These are phyloP conservation scores for Claviceps fusiformis DNA, from an alignment of 2,329 filamentous ascomycete genomes.

Conservation along the genomic window DNA sequence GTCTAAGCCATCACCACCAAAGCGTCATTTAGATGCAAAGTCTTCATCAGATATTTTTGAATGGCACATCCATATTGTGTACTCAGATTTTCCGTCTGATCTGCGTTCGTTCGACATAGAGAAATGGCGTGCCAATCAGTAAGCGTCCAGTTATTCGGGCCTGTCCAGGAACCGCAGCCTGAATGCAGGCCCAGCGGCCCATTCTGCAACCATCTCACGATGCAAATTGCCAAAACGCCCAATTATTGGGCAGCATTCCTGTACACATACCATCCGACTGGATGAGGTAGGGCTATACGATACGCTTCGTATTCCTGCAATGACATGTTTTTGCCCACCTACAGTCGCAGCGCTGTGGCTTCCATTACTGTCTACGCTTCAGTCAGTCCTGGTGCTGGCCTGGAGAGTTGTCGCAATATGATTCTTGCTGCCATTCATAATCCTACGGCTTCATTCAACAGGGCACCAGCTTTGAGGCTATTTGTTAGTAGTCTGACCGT, in stretches of 20 bases:
- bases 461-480: no score
- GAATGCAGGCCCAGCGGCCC: slow-evolving; percentile 4
- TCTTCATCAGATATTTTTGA: neutral
- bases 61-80: neutral
- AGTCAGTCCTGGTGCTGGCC: neutral
- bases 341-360: neutral
- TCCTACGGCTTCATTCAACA: neutral
- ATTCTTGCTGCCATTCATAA: neutral
- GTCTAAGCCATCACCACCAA: neutral
- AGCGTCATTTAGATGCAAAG: neutral
- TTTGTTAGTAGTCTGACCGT: neutral
- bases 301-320: neutral
- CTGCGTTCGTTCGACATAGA: neutral
- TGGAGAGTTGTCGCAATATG: neutral
- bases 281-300: neutral
- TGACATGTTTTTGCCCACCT: neutral
- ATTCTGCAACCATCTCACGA: slow-evolving; percentile 5
- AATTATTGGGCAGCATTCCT: slow-evolving; percentile 5
- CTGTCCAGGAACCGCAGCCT: slow-evolving; percentile 6
- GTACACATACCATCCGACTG: slow-evolving; percentile 1
- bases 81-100: neutral
- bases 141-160: neutral
- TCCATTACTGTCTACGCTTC: neutral
- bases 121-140: neutral
- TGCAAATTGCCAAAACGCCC: slow-evolving; percentile 4